Evolutionary conservation across 805 yeast genomes (phyloP).

Genomic region (Saccharomycopsis schoenii): DNA sequence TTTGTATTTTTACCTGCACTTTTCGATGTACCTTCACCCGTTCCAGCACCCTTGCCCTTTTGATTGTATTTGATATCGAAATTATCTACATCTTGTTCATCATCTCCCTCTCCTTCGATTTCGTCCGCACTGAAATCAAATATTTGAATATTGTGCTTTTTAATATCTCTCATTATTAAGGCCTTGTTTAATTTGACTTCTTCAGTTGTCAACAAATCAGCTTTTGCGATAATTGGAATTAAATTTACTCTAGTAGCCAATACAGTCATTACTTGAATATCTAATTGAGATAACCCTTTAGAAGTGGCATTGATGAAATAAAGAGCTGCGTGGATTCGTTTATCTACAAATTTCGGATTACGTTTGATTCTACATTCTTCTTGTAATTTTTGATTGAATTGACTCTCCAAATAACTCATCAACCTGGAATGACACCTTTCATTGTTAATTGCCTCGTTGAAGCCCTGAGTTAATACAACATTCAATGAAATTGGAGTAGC

Average conservation of each 20-base stretch:
- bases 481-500: conserved; percentile 43
- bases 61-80: background rate
- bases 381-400: conserved; percentile 66
- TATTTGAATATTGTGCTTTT: conserved; percentile 46
- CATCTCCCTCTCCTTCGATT: background rate
- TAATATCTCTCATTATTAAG: conserved; percentile 46
- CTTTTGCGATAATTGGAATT: conserved; percentile 72
- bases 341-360: conserved; percentile 72
- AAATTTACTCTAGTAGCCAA: conserved; percentile 69
- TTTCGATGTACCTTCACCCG: background rate
- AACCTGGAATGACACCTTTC: conserved; percentile 35
- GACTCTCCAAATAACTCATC: conserved; percentile 58
- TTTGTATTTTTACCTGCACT: background rate
- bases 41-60: background rate
- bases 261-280: conserved; percentile 58
- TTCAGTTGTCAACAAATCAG: conserved; percentile 63
- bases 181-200: conserved; percentile 50
- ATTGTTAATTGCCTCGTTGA: conserved; percentile 69
- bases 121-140: conserved; percentile 51
- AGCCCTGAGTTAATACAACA: conserved; percentile 64
- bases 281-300: conserved; percentile 55
- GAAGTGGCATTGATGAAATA: conserved; percentile 63
- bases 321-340: conserved; percentile 64
- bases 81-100: background rate
- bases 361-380: conserved; percentile 83